Conservation (phyloP, 768 basidiomycete species). For the Mycena galericulata region DNA sequence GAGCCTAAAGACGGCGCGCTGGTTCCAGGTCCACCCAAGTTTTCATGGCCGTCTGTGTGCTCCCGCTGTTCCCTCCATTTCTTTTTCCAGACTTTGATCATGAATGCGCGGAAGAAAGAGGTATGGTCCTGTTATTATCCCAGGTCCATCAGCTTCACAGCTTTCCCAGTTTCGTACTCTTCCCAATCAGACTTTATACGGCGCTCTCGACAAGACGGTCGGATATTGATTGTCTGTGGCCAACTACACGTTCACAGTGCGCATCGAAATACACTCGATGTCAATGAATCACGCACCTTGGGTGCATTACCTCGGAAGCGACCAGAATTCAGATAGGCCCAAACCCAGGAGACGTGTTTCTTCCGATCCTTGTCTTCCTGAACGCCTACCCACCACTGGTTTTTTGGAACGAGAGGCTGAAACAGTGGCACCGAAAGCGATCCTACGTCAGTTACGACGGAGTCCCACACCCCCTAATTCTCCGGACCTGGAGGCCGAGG, state of each 20-base stretch:
- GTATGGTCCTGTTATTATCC: background rate
- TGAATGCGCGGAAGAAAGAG: conserved; percentile 37
- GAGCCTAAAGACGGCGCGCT: conserved; percentile 40
- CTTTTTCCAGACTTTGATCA: conserved; percentile 66
- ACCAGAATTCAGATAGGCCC: conserved; percentile 42
- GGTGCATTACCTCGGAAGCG: conserved; percentile 48
- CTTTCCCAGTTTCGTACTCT: no score
- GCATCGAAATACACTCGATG: background rate
- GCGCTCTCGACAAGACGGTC: no score
- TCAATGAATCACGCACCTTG: conserved; percentile 68
- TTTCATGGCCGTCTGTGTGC: conserved; percentile 37
- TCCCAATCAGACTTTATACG: no score
- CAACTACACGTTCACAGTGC: background rate
- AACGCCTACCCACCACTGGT: conserved; percentile 73
- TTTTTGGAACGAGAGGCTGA: conserved; percentile 82
- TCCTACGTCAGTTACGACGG: conserved; percentile 65
- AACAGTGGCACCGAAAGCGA: conserved; percentile 64
- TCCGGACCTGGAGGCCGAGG: conserved; percentile 34
- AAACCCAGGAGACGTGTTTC: conserved; percentile 50
- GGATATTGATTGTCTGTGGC: no score
- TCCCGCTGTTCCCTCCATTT: conserved; percentile 55
- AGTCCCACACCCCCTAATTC: conserved; percentile 48
- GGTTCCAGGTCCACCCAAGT: conserved; percentile 43
- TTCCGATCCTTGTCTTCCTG: conserved; percentile 71
- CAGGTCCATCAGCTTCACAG: no score